Conservation (phyloP, 352 stramenopile genomes). For the Pythium utonaiense region DNA sequence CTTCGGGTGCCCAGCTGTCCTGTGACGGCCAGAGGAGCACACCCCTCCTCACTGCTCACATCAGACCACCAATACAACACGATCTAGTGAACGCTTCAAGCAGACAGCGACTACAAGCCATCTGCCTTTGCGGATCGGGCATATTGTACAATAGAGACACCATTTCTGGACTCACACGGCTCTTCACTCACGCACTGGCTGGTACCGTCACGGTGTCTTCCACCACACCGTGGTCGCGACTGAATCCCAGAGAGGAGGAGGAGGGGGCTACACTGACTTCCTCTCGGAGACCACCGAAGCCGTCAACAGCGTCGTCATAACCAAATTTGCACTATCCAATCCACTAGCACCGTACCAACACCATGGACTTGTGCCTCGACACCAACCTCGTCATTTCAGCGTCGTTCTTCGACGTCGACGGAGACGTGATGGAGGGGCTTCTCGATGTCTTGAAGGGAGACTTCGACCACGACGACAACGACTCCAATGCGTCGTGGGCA, state of each 20-base stretch:
- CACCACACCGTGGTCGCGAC: too few species aligned
- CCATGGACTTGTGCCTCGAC: neutral
- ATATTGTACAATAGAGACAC: neutral
- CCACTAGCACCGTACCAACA: neutral
- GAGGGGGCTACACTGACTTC: too few species aligned
- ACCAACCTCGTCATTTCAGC: slow-evolving; percentile 5
- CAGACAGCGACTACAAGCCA: neutral
- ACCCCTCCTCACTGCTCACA: neutral
- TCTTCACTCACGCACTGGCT: neutral
- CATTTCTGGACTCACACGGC: neutral
- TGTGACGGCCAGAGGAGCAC: neutral
- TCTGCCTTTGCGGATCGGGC: neutral
- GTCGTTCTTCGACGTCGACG: slow-evolving; percentile 16
- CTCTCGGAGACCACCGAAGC: neutral
- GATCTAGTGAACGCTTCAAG: neutral
- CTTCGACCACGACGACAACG: slow-evolving; percentile 7
- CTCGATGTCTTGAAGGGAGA: slow-evolving; percentile 9
- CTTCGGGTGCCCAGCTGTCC: neutral
- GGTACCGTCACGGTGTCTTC: too few species aligned
- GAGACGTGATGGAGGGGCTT: slow-evolving; percentile 8
- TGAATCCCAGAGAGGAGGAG: too few species aligned
- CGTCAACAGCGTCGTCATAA: neutral
- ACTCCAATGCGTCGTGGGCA: neutral
- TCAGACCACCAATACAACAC: neutral
- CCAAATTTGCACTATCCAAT: neutral